phyloP scores from a whole-genome alignment of 2,329 filamentous ascomycete genomes.

The Xylariaceae sp. region DNA sequence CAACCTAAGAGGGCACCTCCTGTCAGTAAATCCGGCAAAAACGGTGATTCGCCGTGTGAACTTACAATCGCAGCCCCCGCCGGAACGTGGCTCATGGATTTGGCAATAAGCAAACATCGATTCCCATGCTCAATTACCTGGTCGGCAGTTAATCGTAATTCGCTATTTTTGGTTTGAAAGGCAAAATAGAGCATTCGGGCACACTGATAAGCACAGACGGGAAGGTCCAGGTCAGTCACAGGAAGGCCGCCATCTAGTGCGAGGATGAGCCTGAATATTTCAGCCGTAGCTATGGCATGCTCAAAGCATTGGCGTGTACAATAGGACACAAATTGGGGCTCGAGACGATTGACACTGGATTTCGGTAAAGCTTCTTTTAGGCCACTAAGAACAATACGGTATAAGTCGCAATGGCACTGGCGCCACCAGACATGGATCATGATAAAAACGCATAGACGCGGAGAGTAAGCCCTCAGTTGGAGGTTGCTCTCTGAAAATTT shows the following conservation, averaged over 20 bases:
- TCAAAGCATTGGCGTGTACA: constrained; percentile 59
- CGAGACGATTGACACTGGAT: constrained; percentile 51
- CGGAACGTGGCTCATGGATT: constrained; percentile 56
- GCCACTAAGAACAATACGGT: constrained; percentile 57
- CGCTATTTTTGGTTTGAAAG: constrained; percentile 51
- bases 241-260: constrained; percentile 57
- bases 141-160: constrained; percentile 52
- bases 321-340: constrained; percentile 55
- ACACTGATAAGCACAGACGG: constrained; percentile 62
- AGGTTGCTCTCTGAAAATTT: constrained; percentile 63
- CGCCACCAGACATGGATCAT: constrained; percentile 67
- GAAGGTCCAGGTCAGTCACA: constrained; percentile 60
- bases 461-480: constrained; percentile 61
- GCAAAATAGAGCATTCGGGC: constrained; percentile 59
- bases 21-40: constrained; percentile 23
- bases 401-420: constrained; percentile 63
- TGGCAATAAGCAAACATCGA: constrained; percentile 58
- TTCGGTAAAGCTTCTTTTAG: constrained; percentile 58
- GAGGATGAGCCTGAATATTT: constrained; percentile 59
- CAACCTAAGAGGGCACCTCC: constrained; percentile 37
- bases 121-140: constrained; percentile 55
- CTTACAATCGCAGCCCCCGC: constrained; percentile 56
- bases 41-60: constrained; percentile 19
- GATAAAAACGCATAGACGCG: constrained; percentile 61
- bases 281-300: constrained; percentile 60